Evolutionary conservation across 2,329 filamentous ascomycete species (phyloP), one percentile per base, ranked within the genome.

Genomic region (Ilyonectria destructans): DNA sequence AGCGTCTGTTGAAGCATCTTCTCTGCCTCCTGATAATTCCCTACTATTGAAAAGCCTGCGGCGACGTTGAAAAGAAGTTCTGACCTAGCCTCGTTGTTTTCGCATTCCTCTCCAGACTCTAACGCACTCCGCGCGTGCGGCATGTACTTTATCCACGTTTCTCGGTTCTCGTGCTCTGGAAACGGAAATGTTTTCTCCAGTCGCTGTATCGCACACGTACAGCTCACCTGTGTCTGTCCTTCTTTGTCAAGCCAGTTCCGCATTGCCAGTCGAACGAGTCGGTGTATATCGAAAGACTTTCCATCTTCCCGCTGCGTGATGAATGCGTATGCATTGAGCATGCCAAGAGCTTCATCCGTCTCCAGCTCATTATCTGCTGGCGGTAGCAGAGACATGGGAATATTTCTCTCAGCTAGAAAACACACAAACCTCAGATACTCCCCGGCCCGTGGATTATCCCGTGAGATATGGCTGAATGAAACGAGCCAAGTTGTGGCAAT

Each of bases 401-500:
- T 80, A n/a, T 78, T 69, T 37, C 77, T 78, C 33, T 76, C 71
- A 4, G 69, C 72, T 0, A 80, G 58, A 48, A 78, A 77, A 35
- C 71, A 76, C 21, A 81, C 75, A 23, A 78, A 80, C 29, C 63
- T 70, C 0, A 81, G 69, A 51, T 77, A 80, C 5, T 75, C 10
- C 15, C 70, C 73, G 1, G 80, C 79, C 1, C 77, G 71, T 6
- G 65, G 63, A 9, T 73, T 40, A 21, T 78, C 46, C 17, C 66
- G 31, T 2, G 29, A 61, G 13, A 82, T 79, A 3, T 81, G 72
- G 0, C 70, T 9, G 58, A 82, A 82, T 0, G 80, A 81, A 1
- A 82, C 77, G 1, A 79, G 69, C 80, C 77, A 82, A 0, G 79
- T 81, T 2, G 72, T 77, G 3, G 75, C 75, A 0, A 82, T 64